These are phyloP conservation scores for Apiotrichum gracile DNA, from an alignment of 1,284 basidiomycete species.

Conservation along the genomic window DNA sequence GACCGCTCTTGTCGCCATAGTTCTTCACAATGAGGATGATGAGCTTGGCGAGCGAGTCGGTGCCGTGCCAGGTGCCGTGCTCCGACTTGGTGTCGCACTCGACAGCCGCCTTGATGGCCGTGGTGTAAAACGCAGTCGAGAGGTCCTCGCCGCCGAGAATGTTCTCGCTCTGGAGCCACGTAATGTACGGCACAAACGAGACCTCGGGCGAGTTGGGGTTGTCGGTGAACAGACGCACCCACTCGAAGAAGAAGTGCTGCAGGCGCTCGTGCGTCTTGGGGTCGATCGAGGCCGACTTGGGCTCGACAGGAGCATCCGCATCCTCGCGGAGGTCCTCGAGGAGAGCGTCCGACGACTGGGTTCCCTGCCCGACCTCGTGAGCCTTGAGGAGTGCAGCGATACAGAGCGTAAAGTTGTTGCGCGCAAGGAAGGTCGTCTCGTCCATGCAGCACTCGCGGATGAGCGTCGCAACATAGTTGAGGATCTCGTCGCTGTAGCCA, in stretches of 20 bases:
- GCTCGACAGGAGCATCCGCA: constrained; percentile 6
- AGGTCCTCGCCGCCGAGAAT: constrained; percentile 94
- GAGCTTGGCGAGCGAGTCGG: constrained; percentile 91
- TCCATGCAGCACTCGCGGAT: constrained; percentile 79
- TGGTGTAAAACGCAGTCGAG: constrained; percentile 96
- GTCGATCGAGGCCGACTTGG: constrained; percentile 35
- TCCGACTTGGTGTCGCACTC: constrained; percentile 81
- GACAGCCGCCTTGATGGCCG: constrained; percentile 92
- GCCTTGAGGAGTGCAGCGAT: constrained; percentile 71
- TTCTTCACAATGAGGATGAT: constrained; percentile 99
- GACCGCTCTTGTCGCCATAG: constrained; percentile 70
- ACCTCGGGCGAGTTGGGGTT: constrained; percentile 78
- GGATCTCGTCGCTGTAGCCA: constrained; percentile 68
- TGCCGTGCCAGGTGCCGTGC: constrained; percentile 75
- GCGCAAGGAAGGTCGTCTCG: constrained; percentile 66
- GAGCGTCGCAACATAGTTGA: constrained; percentile 77
- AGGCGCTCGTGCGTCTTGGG: constrained; percentile 52
- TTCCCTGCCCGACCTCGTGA: constrained; percentile 33
- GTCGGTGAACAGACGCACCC: constrained; percentile 77
- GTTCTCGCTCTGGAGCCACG: constrained; percentile 89
- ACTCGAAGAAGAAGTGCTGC: constrained; percentile 62
- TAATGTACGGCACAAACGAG: constrained; percentile 95
- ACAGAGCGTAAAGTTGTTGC: constrained; percentile 72
- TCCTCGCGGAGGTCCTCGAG: constrained; percentile 38
- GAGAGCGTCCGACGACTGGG: constrained; percentile 41